Percentiles rank a stretch among this genome's conserved stretches.
Evolutionary conservation across 2,329 filamentous ascomycete species (phyloP).

Genomic region (Botrytis deweyae): DNA sequence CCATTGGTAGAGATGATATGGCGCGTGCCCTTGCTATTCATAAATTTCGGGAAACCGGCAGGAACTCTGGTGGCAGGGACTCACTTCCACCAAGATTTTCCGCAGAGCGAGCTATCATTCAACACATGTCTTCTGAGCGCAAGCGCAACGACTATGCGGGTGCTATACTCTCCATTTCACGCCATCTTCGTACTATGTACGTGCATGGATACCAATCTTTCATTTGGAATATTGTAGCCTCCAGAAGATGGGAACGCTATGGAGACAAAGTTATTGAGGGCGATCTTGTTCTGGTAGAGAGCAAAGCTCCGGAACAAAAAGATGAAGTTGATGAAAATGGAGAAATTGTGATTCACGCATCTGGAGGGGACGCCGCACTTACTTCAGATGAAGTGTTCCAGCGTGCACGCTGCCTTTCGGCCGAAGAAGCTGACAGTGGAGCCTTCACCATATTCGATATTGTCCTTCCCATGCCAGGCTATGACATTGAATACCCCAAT

Average conservation of each 20-base stretch:
- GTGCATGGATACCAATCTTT: conserved; percentile 94
- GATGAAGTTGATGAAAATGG: conserved; percentile 43
- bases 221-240: conserved; percentile 87
- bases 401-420: conserved; percentile 71
- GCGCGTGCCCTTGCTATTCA: conserved; percentile 76
- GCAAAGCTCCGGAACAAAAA: conserved; percentile 25
- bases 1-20: conserved; percentile 72
- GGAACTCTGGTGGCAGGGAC: conserved; percentile 53
- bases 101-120: conserved; percentile 76
- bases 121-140: conserved; percentile 57
- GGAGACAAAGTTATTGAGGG: conserved; percentile 76
- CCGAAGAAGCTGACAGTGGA: conserved; percentile 74
- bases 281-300: conserved; percentile 58
- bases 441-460: conserved; percentile 81
- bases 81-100: conserved; percentile 77
- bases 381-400: conserved; percentile 56
- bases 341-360: conserved; percentile 51
- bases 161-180: conserved; percentile 74
- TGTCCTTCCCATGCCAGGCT: conserved; percentile 89
- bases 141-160: conserved; percentile 69
- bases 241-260: conserved; percentile 74
- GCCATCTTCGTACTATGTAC: conserved; percentile 88
- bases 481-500: conserved; percentile 79
- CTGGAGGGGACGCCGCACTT: conserved; percentile 55
- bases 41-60: conserved; percentile 64